These are phyloP conservation scores for maize (Zea mays) DNA, from an alignment of 176 grass and related monocot species.

Conservation along the genomic window DNA sequence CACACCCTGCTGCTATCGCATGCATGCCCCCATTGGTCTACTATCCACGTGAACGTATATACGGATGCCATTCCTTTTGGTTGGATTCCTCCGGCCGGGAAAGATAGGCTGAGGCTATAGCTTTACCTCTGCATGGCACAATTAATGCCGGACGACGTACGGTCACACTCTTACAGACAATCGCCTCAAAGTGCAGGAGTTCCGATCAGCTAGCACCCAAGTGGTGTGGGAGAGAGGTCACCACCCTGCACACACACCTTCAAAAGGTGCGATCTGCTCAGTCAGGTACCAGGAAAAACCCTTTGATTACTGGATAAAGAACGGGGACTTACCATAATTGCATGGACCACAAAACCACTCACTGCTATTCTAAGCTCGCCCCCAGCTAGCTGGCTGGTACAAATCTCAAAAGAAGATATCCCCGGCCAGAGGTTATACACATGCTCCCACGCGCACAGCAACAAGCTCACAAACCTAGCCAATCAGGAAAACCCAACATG, in stretches of 20 bases:
- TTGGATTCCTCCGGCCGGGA: background rate
- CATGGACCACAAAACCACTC: slow-evolving; percentile 58
- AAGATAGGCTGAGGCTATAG: background rate
- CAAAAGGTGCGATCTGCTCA: slow-evolving; percentile 29
- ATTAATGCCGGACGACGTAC: slow-evolving; percentile 1
- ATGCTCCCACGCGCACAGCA: slow-evolving; percentile 6
- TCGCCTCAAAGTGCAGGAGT: slow-evolving; percentile 20
- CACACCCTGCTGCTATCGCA: background rate
- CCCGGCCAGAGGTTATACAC: slow-evolving; percentile 17
- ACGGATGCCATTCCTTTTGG: slow-evolving; percentile 15
- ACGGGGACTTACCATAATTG: slow-evolving; percentile 36
- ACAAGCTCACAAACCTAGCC: slow-evolving; percentile 19
- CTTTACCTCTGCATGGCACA: slow-evolving; percentile 22
- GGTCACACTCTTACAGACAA: background rate
- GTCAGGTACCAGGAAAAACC: slow-evolving; percentile 10
- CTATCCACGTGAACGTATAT: background rate
- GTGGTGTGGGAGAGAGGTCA: background rate
- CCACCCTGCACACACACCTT: slow-evolving; percentile 1
- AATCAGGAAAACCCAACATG: background rate
- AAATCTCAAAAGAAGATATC: slow-evolving; percentile 45
- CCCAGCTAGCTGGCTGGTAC: slow-evolving; percentile 29
- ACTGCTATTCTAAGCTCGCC: slow-evolving; percentile 32
- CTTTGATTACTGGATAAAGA: slow-evolving; percentile 32
- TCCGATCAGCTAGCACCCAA: background rate
- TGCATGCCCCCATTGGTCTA: background rate